Base-by-base conservation (phyloP, 768 basidiomycete genomes). In the Fomitopsis pulvina region DNA sequence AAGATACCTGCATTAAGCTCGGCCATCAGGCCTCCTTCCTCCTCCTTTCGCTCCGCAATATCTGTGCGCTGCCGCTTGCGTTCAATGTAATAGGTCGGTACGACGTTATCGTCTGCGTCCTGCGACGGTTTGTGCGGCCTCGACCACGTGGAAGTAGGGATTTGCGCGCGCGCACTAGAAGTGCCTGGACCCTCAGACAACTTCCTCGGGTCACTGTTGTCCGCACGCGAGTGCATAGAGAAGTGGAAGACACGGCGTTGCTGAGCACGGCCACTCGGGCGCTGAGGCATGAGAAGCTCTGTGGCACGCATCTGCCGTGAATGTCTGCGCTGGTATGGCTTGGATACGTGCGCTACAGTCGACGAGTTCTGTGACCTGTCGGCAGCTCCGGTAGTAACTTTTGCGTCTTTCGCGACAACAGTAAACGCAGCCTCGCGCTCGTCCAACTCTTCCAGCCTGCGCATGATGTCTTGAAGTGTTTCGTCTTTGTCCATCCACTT, bases 401-500 rank as follows among this genome's bases (percentile, higher is more conserved):
- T 32, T 16, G 30, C 30, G 30, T 32, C 41, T n/a, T 22, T 22
- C 20, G 16, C 41, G 41, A 22, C 41, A 22, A 20, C 41, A 22
- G 4, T 18, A 4, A 37, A 37, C n/a, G 32, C 39, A 29, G n/a
- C 43, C 6, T 27, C 43, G 25, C 4, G 3, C 5, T 37, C 14
- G 14, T 37, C 34, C 34, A 16, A 6, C 34, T 6, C 34, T 24
- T 27, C 24, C 3, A 27, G 8, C 25, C 29, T 44, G 6, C 7
- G 20, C 20, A 44, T 26, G n/a, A 66, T 57, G 4, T 55, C 48
- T 18, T 49, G 14, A 3, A 54, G 57, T 14, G 66, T 59, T 45
- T 63, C 63, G 12, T 29, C 49, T 22, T 50, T 40, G 5, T 53
- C 55, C 68, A 66, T 68, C 67, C 69, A 71, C 22, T 50, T 54